Evolutionary conservation across 140 eudicot species (phyloP).

Genomic region (Anethum foeniculum): DNA sequence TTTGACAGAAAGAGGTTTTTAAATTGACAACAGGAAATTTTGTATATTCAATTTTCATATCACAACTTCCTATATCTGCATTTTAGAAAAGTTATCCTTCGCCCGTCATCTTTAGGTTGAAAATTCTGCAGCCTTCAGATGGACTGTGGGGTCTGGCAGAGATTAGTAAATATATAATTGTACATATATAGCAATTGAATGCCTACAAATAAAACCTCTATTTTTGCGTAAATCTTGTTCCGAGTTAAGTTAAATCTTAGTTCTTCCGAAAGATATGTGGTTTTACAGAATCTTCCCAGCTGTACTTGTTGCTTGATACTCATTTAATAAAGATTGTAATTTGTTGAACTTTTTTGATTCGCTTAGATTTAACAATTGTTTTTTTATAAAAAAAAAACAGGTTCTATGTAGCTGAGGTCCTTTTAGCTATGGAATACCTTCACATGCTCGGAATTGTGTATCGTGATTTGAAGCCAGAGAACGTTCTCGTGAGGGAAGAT

Average conservation of each 20-base stretch:
- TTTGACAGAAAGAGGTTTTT: not conserved
- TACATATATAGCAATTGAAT: not conserved
- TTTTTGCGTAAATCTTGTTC: not conserved
- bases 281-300: not conserved
- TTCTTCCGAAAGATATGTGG: not conserved
- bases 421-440: conserved; percentile 63
- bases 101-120: not conserved
- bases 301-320: not conserved
- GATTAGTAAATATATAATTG: not conserved
- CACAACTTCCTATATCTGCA: not conserved
- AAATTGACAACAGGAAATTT: not conserved
- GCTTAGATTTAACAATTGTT: not conserved
- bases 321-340: not conserved
- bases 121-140: not conserved
- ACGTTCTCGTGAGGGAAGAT: conserved; percentile 70
- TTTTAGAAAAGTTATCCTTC: not conserved
- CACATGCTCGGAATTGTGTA: conserved; percentile 84
- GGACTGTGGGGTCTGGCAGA: not conserved
- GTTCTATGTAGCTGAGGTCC: conserved; percentile 68
- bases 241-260: not conserved
- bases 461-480: conserved; percentile 82
- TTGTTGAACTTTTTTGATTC: not conserved
- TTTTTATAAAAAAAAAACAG: conserved; percentile 20
- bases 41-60: not conserved
- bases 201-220: not conserved